These are phyloP conservation scores for Ramularia endophylla DNA, from an alignment of 2,329 filamentous ascomycete species.

Conservation along the genomic window DNA sequence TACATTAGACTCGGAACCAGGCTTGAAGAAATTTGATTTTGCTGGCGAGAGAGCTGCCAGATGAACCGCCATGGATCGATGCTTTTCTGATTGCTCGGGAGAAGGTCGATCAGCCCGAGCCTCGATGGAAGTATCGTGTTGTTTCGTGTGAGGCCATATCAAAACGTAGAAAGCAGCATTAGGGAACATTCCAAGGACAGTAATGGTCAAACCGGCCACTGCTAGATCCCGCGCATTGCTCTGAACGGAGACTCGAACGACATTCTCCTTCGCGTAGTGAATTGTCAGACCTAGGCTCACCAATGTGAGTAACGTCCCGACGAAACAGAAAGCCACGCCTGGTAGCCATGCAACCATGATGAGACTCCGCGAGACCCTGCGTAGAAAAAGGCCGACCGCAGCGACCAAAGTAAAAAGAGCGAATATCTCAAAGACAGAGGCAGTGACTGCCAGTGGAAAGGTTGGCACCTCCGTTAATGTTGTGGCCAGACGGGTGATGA, in stretches of 20 bases:
- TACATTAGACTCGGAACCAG: conserved; percentile 7
- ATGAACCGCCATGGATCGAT: conserved; percentile 17
- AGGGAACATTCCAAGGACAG: conserved; percentile 20
- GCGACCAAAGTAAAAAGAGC: conserved; percentile 15
- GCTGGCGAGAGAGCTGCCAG: conserved; percentile 20
- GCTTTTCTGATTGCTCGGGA: conserved; percentile 12
- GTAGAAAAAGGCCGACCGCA: conserved; percentile 12
- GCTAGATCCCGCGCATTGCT: conserved; percentile 10
- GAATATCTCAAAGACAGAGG: conserved; percentile 19
- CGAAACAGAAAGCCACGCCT: conserved; percentile 7
- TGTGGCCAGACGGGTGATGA: conserved; percentile 16
- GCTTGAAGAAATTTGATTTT: conserved; percentile 16
- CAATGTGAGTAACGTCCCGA: conserved; percentile 14
- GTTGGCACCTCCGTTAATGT: conserved; percentile 5
- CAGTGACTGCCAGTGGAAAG: conserved; percentile 15
- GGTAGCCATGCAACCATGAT: conserved; percentile 13
- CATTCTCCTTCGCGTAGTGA: conserved; percentile 4
- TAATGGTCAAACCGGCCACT: conserved; percentile 24
- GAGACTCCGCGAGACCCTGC: conserved; percentile 8
- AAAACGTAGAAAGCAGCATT: conserved; percentile 23
- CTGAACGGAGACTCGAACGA: conserved; percentile 4
- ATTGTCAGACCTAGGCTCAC: conserved; percentile 15
- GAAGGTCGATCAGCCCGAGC: conserved; percentile 7
- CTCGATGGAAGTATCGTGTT: not conserved
- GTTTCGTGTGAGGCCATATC: conserved; percentile 14